Evolutionary conservation across 2,329 filamentous ascomycete genomes (phyloP), one percentile per base, ranked within the genome.

Genomic region (Colletotrichum godetiae): DNA sequence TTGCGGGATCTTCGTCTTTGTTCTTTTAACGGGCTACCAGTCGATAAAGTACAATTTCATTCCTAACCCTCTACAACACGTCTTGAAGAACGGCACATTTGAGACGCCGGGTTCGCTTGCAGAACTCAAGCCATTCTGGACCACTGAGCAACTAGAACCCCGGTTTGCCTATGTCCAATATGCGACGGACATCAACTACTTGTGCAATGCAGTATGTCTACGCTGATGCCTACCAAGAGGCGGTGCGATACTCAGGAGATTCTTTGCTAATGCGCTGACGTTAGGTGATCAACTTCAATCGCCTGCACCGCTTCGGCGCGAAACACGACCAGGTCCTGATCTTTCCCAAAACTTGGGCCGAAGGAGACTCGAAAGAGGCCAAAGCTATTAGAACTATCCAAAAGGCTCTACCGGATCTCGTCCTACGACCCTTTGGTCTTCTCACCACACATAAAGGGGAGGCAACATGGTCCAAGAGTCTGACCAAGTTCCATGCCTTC

Each of bases 401-500:
- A 19, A 53, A 42, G 52, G 63, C 62, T 2, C 33, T 68, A 15
- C 68, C 72, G 5, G 22, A 52, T 11, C 56, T 74, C 33, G 31
- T 68, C 13, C 35, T 74, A 11, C 63, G 68, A 12, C 68, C 72
- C 42, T 72, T 68, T 46, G 63, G 49, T 15, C 49, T 72, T 5
- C 58, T 74, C 12, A 24, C 59, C 15, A 73, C 67, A 27, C 66
- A 69, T 37, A 74, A 74, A 31, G 72, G 68, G 24, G 55, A 52
- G 53, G 85, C 82, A 22, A 90, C 90, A 1, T 93, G 91, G 91
- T 88, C 90, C 69, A 87, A 89, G 46, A 91, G 89, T 2, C 91
- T 90, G 76, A 92, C 91, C 27, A 94, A 94, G 79, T 87, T 93
- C 42, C 86, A 92, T 24, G 90, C 91, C 2, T 94, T 93, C 78